Base-by-base conservation (phyloP, 331 rosid species). In the Quercus lobata region DNA sequence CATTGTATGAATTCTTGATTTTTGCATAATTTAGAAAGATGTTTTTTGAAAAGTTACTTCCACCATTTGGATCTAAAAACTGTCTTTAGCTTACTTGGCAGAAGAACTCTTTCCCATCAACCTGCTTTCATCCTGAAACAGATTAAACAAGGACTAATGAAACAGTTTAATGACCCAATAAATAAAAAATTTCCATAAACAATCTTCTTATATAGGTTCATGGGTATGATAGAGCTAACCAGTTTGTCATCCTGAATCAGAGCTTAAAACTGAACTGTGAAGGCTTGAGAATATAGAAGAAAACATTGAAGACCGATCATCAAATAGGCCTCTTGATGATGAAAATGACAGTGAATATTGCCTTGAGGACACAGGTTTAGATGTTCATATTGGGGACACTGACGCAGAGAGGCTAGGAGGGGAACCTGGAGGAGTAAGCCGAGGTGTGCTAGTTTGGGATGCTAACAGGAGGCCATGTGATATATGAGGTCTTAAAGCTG, bases 41-140 rank as follows among this genome's bases (percentile, higher is more conserved):
- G 54, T 10, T 49, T 49, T 49, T 49, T 12, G 1, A 49, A 14
- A 49, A 49, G 54, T 49, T 49, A 49, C 17, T 49, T 49, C 17
- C 54, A 49, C 54, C 54, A 49, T 49, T 49, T 3, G 54, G 54
- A 49, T 49, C 54, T 49, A 11, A 12, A 78, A 78, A 30, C 19
- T 25, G 57, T 54, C 2, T 76, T 82, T 80, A 95, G 98, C 99
- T 95, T 86, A 93, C 99, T 87, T 95, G 97, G 84, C 94, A 96
- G 83, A 93, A 93, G 82, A 91, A 95, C 82, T 93, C 98, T 84
- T 95, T 95, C 61, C 98, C 99, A 70, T 91, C 98, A 69, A 95
- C 94, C 56, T 90, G 84, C 14, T 96, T 93, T 82, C 98, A 86
- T 72, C 86, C 99, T 93, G 79, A 78, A 83, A 76, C 44, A 81